Conservation (phyloP, 345 rosid species). For the Populus deltoides region DNA sequence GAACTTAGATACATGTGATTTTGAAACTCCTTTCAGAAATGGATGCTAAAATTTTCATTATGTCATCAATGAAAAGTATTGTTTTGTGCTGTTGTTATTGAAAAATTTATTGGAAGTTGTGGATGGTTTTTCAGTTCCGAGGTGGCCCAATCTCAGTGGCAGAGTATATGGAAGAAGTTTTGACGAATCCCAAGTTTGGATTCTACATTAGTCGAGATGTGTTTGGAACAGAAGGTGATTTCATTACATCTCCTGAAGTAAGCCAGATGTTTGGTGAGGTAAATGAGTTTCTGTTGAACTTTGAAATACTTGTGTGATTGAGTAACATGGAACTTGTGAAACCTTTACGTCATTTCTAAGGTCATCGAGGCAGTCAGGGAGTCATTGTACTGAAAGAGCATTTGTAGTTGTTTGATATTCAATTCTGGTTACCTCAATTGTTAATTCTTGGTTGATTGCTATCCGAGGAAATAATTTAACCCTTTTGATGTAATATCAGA, state of each 20-base stretch:
- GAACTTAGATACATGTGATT: neutral
- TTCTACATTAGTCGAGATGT: slow-evolving; percentile 88
- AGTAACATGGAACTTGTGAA: neutral
- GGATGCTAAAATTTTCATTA: neutral
- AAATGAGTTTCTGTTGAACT: slow-evolving; percentile 7
- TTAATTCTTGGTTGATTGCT: neutral
- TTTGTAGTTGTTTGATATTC: neutral
- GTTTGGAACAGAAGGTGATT: slow-evolving; percentile 92
- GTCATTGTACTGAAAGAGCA: neutral
- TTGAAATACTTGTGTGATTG: neutral
- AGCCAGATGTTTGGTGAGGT: slow-evolving; percentile 98
- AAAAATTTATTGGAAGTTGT: neutral
- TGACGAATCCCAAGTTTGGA: slow-evolving; percentile 86
- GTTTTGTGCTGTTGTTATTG: neutral
- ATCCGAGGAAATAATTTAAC: neutral
- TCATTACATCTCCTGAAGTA: slow-evolving; percentile 96
- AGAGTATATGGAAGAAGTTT: slow-evolving; percentile 92
- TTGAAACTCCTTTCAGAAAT: neutral
- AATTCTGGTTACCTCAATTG: neutral
- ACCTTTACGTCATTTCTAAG: neutral
- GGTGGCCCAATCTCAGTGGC: slow-evolving; percentile 94
- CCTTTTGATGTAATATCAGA: slow-evolving; percentile 38
- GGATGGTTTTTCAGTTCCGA: slow-evolving; percentile 52
- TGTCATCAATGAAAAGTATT: neutral
- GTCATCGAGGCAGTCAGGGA: neutral